These are phyloP conservation scores for Spirogloea muscicola DNA, from an alignment of 139 green algal species.

Conservation along the genomic window DNA sequence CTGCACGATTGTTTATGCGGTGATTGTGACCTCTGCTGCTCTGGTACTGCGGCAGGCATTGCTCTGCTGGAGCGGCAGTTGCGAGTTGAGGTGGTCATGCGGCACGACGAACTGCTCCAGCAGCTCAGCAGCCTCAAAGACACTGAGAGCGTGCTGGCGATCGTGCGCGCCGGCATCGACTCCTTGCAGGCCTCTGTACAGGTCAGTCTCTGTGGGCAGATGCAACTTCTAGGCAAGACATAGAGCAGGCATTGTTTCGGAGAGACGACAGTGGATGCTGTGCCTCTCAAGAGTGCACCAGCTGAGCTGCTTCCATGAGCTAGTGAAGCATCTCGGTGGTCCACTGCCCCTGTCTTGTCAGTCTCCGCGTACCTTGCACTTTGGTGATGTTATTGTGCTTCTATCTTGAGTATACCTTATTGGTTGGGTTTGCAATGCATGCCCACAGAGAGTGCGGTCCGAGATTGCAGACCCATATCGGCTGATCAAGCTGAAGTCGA, in stretches of 20 bases:
- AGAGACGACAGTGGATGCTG: too few relatives aligned
- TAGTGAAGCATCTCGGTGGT: too few relatives aligned
- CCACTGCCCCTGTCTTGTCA: neutral
- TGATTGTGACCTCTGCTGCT: neutral
- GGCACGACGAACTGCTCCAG: slow-evolving; percentile 38
- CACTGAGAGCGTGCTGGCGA: slow-evolving; percentile 40
- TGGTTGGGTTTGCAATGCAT: neutral
- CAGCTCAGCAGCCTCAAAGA: slow-evolving; percentile 38
- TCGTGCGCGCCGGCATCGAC: slow-evolving; percentile 39
- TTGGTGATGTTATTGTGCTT: neutral
- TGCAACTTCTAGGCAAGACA: too few relatives aligned
- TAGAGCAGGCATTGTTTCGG: too few relatives aligned
- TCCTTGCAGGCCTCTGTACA: slow-evolving; percentile 44
- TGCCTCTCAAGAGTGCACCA: too few relatives aligned
- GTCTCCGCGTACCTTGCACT: neutral
- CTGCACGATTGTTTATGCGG: neutral
- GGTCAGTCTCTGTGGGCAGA: slow-evolving; percentile 20
- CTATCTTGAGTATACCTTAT: neutral
- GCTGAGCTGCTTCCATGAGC: too few relatives aligned
- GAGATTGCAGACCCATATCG: slow-evolving; percentile 44
- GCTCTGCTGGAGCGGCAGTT: slow-evolving; percentile 11
- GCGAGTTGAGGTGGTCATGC: slow-evolving; percentile 11
- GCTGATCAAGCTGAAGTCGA: slow-evolving; percentile 46
- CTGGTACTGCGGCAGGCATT: slow-evolving; percentile 10
- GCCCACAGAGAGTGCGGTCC: slow-evolving; percentile 37